A percentile compares a stretch with the other conserved stretches of the same genome.
Conservation (phyloP, 805 yeast species). For the Candida pini region DNA sequence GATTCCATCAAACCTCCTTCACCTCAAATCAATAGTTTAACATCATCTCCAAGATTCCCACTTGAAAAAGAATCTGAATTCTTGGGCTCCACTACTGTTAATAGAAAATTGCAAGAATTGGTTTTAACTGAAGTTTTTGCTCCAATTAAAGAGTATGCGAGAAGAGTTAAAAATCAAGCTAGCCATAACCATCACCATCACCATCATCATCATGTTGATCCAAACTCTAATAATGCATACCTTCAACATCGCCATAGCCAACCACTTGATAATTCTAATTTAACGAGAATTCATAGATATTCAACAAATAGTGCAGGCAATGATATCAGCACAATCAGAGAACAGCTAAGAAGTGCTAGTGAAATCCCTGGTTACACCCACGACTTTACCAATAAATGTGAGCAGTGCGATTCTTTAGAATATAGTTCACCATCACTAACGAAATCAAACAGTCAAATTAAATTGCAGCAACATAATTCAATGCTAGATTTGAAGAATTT, state of each 20-base stretch:
- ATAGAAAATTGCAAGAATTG: constrained; percentile 63
- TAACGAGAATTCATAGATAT: constrained; percentile 19
- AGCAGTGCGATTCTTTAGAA: too few relatives aligned
- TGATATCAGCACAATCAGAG: not conserved
- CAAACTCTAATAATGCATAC: not conserved
- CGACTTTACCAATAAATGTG: too few relatives aligned
- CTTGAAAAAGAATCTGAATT: constrained; percentile 11
- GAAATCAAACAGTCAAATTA: too few relatives aligned
- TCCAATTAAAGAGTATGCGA: constrained; percentile 34
- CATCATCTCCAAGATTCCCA: constrained; percentile 11
- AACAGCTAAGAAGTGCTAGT: constrained; percentile 1
- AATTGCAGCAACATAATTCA: constrained; percentile 16
- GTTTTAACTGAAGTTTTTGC: constrained; percentile 72
- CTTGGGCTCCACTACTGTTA: constrained; percentile 61
- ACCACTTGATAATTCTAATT: not conserved
- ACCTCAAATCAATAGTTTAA: constrained; percentile 6
- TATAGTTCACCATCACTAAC: not conserved
- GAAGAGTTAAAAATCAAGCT: constrained; percentile 14
- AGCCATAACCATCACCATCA: constrained; percentile 7
- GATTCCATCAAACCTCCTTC: constrained; percentile 2
- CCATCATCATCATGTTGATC: constrained; percentile 5
- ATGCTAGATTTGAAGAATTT: constrained; percentile 17
- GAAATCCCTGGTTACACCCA: not conserved
- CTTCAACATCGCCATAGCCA: too few relatives aligned
- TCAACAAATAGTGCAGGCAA: constrained; percentile 10